These are phyloP conservation scores for Simmondsia chinensis DNA, from an alignment of 148 eudicot genomes.

Conservation along the genomic window DNA sequence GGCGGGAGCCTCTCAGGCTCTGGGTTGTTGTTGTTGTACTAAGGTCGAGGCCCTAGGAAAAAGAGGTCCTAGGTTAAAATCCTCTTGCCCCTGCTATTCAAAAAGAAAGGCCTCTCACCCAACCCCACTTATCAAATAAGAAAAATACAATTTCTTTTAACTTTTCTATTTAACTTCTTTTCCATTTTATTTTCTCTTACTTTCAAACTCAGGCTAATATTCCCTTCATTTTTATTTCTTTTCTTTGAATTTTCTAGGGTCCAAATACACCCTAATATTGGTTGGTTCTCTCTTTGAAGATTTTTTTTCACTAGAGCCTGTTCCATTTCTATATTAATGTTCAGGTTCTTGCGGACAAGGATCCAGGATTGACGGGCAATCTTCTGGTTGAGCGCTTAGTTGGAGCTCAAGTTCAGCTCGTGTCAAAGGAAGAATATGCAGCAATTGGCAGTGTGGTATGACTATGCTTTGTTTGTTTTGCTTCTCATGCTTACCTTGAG, in stretches of 20 bases:
- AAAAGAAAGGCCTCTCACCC: no score
- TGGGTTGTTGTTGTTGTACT: no score
- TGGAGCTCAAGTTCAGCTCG: conserved; percentile 95
- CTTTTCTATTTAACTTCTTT: no score
- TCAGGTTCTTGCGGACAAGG: conserved; percentile 78
- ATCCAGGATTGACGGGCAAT: conserved; percentile 92
- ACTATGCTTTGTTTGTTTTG: background rate
- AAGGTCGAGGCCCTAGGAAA: no score
- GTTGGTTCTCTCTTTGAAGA: conserved; percentile 2
- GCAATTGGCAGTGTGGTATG: conserved; percentile 79
- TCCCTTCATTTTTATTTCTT: background rate
- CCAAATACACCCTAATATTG: background rate
- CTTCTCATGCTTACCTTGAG: no score
- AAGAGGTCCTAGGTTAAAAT: no score
- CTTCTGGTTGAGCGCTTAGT: conserved; percentile 93
- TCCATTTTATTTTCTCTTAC: no score
- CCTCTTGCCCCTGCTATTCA: no score
- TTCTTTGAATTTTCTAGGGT: background rate
- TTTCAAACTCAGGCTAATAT: no score
- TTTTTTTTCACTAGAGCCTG: conserved; percentile 1
- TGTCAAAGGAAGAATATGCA: conserved; percentile 94
- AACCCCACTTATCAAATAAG: no score
- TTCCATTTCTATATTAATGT: conserved; percentile 8
- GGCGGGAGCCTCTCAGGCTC: no score
- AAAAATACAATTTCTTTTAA: no score